phyloP scores from a whole-genome alignment of 208 protist species.

The Lotmaria passim region DNA sequence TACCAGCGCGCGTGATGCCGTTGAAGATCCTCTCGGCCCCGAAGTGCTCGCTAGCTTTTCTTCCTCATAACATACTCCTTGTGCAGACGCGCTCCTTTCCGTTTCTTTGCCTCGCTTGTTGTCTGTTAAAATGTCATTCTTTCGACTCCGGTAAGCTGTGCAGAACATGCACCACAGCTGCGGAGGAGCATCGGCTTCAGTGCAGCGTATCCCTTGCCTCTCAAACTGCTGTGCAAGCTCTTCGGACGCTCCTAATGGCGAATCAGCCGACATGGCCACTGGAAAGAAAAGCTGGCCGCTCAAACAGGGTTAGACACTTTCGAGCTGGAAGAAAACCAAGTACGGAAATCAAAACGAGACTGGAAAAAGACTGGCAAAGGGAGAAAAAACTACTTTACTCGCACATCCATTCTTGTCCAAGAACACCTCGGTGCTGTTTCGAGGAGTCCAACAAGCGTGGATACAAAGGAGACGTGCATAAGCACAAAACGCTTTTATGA shows the following conservation, averaged over 20 bases:
- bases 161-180: conserved; percentile 34
- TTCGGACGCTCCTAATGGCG: neutral
- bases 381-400: conserved; percentile 3
- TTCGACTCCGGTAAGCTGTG: conserved; percentile 10
- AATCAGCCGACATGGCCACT: neutral
- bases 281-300: neutral
- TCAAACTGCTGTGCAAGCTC: conserved; percentile 33
- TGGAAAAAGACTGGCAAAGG: too few species aligned
- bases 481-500: too few species aligned
- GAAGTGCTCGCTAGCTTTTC: neutral
- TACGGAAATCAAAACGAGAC: too few species aligned
- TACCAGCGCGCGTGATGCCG: conserved; percentile 27
- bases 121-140: neutral
- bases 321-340: too few species aligned
- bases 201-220: conserved; percentile 30
- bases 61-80: neutral
- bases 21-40: neutral
- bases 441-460: too few species aligned
- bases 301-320: too few species aligned
- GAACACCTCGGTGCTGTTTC: too few species aligned
- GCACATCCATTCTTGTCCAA: too few species aligned
- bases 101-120: neutral
- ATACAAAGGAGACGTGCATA: too few species aligned
- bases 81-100: neutral
- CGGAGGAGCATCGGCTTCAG: conserved; percentile 8